Evolutionary conservation across 305 asterid genomes (phyloP).

Genomic region (Rubia occidens): DNA sequence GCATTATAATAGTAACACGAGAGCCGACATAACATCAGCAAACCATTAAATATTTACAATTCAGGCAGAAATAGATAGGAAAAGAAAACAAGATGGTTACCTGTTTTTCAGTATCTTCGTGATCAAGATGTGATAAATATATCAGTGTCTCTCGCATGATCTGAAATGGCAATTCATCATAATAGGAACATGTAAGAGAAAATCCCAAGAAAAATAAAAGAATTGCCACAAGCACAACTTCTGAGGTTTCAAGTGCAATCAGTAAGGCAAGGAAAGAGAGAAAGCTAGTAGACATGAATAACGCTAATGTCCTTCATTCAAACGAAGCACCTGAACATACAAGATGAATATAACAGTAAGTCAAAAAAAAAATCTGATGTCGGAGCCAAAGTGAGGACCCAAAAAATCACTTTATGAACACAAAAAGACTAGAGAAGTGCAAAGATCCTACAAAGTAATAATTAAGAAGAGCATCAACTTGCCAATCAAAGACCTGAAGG

Average conservation of each 20-base stretch:
- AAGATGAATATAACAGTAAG: too few relatives aligned
- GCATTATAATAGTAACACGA: too few relatives aligned
- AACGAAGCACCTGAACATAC: not conserved
- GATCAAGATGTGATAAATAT: constrained; percentile 96
- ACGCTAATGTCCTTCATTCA: not conserved
- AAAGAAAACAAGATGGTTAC: constrained; percentile 22
- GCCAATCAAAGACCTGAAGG: too few relatives aligned
- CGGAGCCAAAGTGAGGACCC: not conserved
- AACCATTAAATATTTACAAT: not conserved
- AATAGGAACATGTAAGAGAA: not conserved
- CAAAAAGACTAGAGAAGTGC: too few relatives aligned
- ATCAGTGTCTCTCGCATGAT: constrained; percentile 96
- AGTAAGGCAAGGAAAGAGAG: not conserved
- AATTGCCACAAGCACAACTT: not conserved
- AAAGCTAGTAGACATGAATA: not conserved
- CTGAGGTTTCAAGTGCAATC: not conserved
- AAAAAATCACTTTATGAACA: too few relatives aligned
- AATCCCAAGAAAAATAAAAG: not conserved
- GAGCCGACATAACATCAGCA: too few relatives aligned
- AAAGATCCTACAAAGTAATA: too few relatives aligned
- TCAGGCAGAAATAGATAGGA: not conserved
- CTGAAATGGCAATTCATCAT: constrained; percentile 29
- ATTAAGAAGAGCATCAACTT: too few relatives aligned
- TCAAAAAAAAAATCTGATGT: not conserved
- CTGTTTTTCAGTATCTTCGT: constrained; percentile 95